Base-by-base conservation (phyloP, 768 basidiomycete genomes). In the Tephrocybe sp. region DNA sequence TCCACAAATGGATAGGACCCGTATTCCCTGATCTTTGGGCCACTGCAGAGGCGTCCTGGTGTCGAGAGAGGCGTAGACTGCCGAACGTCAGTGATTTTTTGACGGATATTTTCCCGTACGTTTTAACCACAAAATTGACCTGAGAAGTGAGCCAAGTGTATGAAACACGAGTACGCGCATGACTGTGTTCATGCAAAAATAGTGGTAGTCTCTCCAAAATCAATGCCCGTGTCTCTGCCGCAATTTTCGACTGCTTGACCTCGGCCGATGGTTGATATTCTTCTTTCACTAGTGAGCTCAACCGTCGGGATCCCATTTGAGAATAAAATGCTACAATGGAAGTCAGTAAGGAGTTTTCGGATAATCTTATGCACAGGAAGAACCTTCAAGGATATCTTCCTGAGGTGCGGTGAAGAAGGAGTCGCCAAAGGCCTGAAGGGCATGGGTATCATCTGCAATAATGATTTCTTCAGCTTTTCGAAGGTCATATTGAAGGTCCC, bases 331-430 rank as follows among this genome's bases (percentile, higher is more conserved):
- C 89, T 88, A 51, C 38, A 9, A 53, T 34, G 8, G 13, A 13
- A 41, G 30, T 53, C 14, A 57, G 41, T 51, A 33, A 39, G 36
- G 16, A 3, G 12, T 38, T 22, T 26, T 22, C 4, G 11, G 7
- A 12, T 5, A 13, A 20, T 7, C 16, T 2, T 1, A 26, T 2
- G 7, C 13, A 19, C 55, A 12, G 55, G 35, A n/a, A n/a, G n/a
- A n/a, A 90, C 85, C 78, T 82, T 98, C 96, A 10, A 98, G 74
- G 7, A 92, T 74, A 58, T 96, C 92, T 64, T 98, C 95, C 66
- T 96, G 90, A 0, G 91, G 89, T 8, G 88, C 90, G 2, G 79
- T 80, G 62, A 85, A 90, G 13, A 96, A 71, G 2, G 78, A 76
- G 39, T 85, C 83, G 4, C 85, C 84, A 62, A 97, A 97, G 11